Base-by-base conservation (phyloP, 441 rosid genomes). In the Gossypium gossypioides region DNA sequence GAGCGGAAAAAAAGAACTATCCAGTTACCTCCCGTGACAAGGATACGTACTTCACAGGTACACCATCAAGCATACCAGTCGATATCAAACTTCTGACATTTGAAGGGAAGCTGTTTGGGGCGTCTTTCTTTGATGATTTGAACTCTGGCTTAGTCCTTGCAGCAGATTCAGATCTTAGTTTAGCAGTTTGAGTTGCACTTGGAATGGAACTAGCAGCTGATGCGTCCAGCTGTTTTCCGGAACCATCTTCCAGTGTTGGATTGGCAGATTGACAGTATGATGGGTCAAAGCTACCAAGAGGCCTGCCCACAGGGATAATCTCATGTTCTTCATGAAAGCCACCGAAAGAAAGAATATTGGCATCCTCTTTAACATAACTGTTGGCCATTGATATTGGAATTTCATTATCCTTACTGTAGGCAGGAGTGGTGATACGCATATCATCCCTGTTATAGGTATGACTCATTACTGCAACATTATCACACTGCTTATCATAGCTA, bases 1-100 rank as follows among this genome's bases (percentile, higher is more conserved):
- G 40, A 32, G 44, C 10, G 12, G 6, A 27, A 56, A 50, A 37
- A 62, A 68, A 2, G 52, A 37, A 37, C 6, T 48, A 40, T 55
- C 16, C 50, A 60, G 67, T 64, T 86, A 89, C 94, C 88, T 89
- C 91, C 50, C 85, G 88, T 0, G 90, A 82, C 83, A 87, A 79
- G 48, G 94, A 81, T 60, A 86, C 76, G 21, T 89, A 89, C 82
- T 87, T 89, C 81, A 89, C 94, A 57, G 88, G 88, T 50, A 89
- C 91, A 1, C 90, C 94, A 60, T 87, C 94, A 12, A 86, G 91
- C 89, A 86, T 87, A 59, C 88, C 86, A 42, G 88, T 85, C 29
- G 86, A 85, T 81, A 89, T 79, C 74, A 89, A 80, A 79, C 90
- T 89, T 78, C 89, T 87, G n/a, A 89, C 91, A 19, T 89, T 89